phyloP scores from a whole-genome alignment of 2,329 filamentous ascomycete genomes.

The Diplocarpon rosae region DNA sequence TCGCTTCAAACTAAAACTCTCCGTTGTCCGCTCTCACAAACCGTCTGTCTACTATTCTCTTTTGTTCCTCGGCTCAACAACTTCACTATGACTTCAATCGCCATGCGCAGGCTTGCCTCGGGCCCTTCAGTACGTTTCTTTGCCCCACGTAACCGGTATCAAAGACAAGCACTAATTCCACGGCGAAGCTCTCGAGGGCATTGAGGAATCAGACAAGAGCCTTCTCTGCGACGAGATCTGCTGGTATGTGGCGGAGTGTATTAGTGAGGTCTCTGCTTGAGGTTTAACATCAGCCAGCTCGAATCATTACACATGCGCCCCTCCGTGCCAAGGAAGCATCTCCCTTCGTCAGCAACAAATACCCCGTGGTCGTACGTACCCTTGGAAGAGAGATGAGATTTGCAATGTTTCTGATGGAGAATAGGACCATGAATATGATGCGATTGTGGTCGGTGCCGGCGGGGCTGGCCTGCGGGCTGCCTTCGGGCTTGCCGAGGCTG shows the following conservation, averaged over 20 bases:
- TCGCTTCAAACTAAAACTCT: constrained; percentile 11
- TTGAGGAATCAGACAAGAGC: constrained; percentile 54
- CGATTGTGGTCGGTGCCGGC: constrained; percentile 80
- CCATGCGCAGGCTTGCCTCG: constrained; percentile 48
- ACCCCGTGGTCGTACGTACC: constrained; percentile 69
- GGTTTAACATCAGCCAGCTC: constrained; percentile 41
- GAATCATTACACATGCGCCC: constrained; percentile 75
- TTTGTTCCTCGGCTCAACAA: constrained; percentile 7
- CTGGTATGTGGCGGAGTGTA: constrained; percentile 42
- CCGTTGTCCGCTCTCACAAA: not conserved
- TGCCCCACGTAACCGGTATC: constrained; percentile 6
- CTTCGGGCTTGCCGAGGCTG: constrained; percentile 77
- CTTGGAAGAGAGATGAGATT: not conserved
- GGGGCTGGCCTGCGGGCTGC: constrained; percentile 73
- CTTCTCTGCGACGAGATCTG: constrained; percentile 80
- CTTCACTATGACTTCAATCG: constrained; percentile 51
- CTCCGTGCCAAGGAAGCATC: constrained; percentile 90
- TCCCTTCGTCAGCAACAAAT: constrained; percentile 76
- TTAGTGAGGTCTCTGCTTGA: constrained; percentile 1
- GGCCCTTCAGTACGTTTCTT: constrained; percentile 42
- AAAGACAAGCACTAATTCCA: constrained; percentile 12
- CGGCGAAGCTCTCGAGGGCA: constrained; percentile 26
- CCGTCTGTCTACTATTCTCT: constrained; percentile 7
- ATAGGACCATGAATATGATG: constrained; percentile 97
- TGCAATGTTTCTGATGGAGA: constrained; percentile 13